Evolutionary conservation across 192 early-diverging fungal genomes (phyloP).

Genomic region (Linnemannia hyalina): DNA sequence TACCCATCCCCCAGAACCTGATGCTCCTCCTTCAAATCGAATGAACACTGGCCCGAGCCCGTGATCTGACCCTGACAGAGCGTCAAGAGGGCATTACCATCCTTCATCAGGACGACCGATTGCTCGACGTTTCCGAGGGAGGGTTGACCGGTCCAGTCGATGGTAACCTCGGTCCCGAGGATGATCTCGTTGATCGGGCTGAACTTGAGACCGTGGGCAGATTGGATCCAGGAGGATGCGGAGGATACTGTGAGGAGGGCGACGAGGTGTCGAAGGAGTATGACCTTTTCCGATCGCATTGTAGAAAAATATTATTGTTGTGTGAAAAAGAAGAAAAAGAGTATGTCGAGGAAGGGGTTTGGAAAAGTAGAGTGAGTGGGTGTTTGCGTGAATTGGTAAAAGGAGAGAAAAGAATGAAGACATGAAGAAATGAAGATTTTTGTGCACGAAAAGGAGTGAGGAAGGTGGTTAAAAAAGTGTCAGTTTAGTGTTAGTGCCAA

Average conservation of each 20-base stretch:
- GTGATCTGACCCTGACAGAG: constrained; percentile 17
- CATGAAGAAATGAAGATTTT: background rate
- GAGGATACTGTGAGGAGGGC: background rate
- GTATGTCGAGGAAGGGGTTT: background rate
- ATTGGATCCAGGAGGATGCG: background rate
- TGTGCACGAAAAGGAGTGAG: background rate
- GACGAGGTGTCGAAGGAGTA: background rate
- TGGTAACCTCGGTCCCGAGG: constrained; percentile 11
- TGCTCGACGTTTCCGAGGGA: constrained; percentile 11
- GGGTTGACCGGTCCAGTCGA: constrained; percentile 16
- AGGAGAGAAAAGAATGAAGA: background rate
- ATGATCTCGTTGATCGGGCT: background rate
- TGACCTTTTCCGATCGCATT: background rate
- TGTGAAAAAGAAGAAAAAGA: background rate
- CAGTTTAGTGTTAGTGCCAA: background rate
- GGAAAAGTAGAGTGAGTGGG: no score
- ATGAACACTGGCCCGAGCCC: constrained; percentile 20
- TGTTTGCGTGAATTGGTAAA: background rate
- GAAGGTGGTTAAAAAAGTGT: background rate
- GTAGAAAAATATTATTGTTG: background rate
- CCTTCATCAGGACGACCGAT: constrained; percentile 1
- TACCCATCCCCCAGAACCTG: constrained; percentile 4
- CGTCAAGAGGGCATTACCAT: background rate
- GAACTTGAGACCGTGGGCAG: constrained; percentile 5
- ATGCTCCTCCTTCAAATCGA: background rate